Conservation (phyloP, 306 rosid species). For the Begonia fuchsioides region DNA sequence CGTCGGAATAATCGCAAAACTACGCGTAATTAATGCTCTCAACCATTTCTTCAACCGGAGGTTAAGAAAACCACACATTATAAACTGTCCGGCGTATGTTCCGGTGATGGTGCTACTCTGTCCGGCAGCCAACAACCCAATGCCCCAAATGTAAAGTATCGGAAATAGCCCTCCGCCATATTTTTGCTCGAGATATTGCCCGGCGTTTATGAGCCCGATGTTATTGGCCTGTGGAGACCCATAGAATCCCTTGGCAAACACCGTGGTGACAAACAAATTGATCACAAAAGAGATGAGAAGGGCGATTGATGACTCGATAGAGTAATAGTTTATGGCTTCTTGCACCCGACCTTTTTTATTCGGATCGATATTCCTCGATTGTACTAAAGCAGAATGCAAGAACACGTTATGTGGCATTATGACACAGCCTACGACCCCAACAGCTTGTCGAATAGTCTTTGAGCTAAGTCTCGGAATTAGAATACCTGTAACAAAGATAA, state of each 20-base stretch:
- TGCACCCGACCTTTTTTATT: conserved; percentile 63
- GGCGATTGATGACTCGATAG: conserved; percentile 80
- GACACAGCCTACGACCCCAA: conserved; percentile 91
- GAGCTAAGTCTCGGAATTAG: conserved; percentile 90
- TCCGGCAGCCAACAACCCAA: conserved; percentile 90
- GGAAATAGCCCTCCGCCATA: conserved; percentile 87
- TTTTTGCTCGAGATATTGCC: conserved; percentile 76
- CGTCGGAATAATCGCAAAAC: conserved; percentile 80
- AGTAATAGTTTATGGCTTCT: conserved; percentile 86
- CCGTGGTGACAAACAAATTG: conserved; percentile 78
- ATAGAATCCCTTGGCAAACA: conserved; percentile 86
- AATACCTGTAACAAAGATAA: conserved; percentile 45
- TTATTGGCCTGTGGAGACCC: conserved; percentile 55
- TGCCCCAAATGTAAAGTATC: conserved; percentile 82
- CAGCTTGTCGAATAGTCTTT: conserved; percentile 81
- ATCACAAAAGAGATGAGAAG: conserved; percentile 62
- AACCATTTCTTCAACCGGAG: conserved; percentile 85
- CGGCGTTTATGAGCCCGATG: conserved; percentile 85
- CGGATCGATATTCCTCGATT: conserved; percentile 63
- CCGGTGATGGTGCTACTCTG: conserved; percentile 98
- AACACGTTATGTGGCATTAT: conserved; percentile 98
- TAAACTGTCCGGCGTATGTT: conserved; percentile 95
- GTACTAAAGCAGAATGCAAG: conserved; percentile 94
- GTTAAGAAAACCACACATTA: conserved; percentile 92
- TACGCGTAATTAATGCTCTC: conserved; percentile 78